Base-by-base conservation (phyloP, 371 early-diverging fungal genomes). In the Globomyces sp. region DNA sequence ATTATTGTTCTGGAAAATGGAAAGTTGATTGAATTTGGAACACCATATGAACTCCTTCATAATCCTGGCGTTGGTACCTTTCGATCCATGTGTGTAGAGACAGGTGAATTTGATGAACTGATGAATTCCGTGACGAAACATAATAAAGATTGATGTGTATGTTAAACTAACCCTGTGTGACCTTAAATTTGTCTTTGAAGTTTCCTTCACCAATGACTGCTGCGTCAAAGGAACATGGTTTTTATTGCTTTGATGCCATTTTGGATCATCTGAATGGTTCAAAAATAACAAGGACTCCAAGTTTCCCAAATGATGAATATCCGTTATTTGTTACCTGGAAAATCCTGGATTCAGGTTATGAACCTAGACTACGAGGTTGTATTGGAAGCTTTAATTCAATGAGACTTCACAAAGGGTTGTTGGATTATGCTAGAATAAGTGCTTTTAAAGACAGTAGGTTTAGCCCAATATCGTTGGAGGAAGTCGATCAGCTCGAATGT, bases 1-100 rank as follows among this genome's bases (percentile, higher is more conserved):
- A 67, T 81, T 44, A 57, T 83, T 1, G 82, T 83, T 0, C 62
- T 83, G 9, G 69, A 78, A 42, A 44, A 66, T 8, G 84, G 82
- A 13, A 4, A 57, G 4, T 67, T 82, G 4, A 61, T 64, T 1
- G 80, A 83, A 59, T 74, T 62, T 45, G 84, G 73, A 40, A 44
- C 58, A 9, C 57, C 58, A 13, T 42, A 39, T 34, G 53, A 55
- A 1, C 46, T 65, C 24, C 53, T 64, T 39, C 45, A 66, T 4
- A 39, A 36, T 4, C 36, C 40, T n/a, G 40, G 8, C 9, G 39
- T 39, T 24, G 70, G 66, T 44, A 46, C 55, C 5, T 76, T 76
- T 53, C 9, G 66, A 2, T 46, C 48, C 9, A 76, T 76, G 76
- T 70, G 65, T 53, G 70, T 66, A 44, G 77, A 76, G 63, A 64